These are phyloP conservation scores for Sorghum bicolor DNA, from an alignment of 176 grass and related monocot genomes.

Conservation along the genomic window DNA sequence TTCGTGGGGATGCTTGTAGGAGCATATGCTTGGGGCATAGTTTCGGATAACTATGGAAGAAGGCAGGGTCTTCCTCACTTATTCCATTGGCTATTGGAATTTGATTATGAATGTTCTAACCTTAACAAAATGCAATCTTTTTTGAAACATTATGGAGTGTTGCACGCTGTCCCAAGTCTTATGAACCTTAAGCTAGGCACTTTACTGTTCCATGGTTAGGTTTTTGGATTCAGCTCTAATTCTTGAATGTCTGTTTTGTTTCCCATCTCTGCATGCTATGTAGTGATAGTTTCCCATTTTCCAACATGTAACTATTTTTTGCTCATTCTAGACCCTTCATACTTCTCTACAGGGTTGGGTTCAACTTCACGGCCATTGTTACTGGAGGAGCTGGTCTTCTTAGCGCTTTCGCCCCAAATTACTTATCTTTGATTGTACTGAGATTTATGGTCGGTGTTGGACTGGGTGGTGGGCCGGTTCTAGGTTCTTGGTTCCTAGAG, in stretches of 20 bases:
- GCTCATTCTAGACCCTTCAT: constrained; percentile 24
- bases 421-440: constrained; percentile 69
- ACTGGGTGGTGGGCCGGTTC: constrained; percentile 78
- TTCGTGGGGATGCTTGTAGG: constrained; percentile 94
- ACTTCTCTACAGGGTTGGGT: constrained; percentile 71
- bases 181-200: neutral
- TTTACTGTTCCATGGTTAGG: neutral
- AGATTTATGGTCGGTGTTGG: constrained; percentile 92
- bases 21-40: constrained; percentile 87
- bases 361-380: constrained; percentile 88
- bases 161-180: neutral
- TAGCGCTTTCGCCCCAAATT: constrained; percentile 89
- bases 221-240: neutral
- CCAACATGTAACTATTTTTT: neutral
- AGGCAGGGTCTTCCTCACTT: constrained; percentile 46
- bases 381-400: constrained; percentile 83
- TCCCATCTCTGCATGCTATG: neutral
- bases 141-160: neutral
- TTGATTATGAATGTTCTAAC: neutral
- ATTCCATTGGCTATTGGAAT: neutral
- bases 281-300: neutral
- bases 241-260: neutral
- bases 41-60: constrained; percentile 91
- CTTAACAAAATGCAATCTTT: neutral
- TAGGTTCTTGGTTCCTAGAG: constrained; percentile 94